Conservation (phyloP, 2,329 filamentous ascomycete species). For the Phoma sp. region DNA sequence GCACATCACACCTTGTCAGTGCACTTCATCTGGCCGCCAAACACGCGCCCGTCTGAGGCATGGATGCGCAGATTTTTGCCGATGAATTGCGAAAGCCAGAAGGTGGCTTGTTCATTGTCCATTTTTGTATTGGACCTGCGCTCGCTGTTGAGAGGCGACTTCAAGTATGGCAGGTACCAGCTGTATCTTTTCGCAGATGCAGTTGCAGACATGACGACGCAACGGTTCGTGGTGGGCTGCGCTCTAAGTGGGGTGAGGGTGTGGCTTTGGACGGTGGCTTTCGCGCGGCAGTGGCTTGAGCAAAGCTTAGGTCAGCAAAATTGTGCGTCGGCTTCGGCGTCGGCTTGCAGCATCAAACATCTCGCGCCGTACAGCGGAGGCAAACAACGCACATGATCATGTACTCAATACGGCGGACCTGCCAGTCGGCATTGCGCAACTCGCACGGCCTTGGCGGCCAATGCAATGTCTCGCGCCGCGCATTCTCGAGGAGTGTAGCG, state of each 20-base stretch:
- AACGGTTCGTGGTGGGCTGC: conserved; percentile 16
- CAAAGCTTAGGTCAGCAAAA: conserved; percentile 16
- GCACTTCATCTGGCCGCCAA: conserved; percentile 90
- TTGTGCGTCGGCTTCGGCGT: too few relatives aligned
- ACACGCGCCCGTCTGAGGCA: conserved; percentile 83
- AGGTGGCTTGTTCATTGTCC: conserved; percentile 60
- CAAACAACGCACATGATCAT: conserved; percentile 28
- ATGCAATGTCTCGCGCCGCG: conserved; percentile 33
- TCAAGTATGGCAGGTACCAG: conserved; percentile 29
- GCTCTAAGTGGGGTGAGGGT: conserved; percentile 13
- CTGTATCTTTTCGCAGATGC: conserved; percentile 21
- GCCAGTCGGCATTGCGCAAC: conserved; percentile 30
- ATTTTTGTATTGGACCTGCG: conserved; percentile 38
- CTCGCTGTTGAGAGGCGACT: conserved; percentile 9
- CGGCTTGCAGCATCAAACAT: background rate
- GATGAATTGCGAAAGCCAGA: conserved; percentile 69
- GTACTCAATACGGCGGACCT: conserved; percentile 40
- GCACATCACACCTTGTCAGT: conserved; percentile 76
- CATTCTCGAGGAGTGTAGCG: conserved; percentile 36
- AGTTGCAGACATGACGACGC: conserved; percentile 7
- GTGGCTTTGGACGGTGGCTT: conserved; percentile 12
- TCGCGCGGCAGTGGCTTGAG: conserved; percentile 9
- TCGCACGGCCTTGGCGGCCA: conserved; percentile 16
- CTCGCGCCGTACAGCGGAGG: background rate
- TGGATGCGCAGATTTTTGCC: conserved; percentile 80